Evolutionary conservation across 2,329 filamentous ascomycete genomes (phyloP), one percentile per base, ranked within the genome.

Genomic region (Mycocentrospora acerina): DNA sequence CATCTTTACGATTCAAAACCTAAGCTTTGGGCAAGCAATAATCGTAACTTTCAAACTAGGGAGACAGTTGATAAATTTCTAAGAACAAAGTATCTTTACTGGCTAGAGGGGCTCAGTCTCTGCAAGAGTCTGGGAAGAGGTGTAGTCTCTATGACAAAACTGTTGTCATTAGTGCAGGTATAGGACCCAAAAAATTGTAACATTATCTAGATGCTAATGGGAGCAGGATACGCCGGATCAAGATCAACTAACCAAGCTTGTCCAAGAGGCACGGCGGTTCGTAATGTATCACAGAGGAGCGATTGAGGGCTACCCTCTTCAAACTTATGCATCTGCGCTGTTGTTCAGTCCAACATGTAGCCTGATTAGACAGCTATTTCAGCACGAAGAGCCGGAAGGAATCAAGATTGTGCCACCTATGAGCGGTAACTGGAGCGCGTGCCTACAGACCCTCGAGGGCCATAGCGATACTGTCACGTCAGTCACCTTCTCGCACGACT

Each of bases 401-500:
- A 43, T 57, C 15, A 37, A 18, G 9, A 36, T 53, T 18, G 38
- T 28, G 35, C 47, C 44, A 26, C 29, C 19, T 25, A 43, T 52
- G 26, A 31, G 24, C 15, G 29, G 33, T 4, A 12, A 16, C 11
- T 51, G 41, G 47, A 38, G 44, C 10, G 31, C 33, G 13, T 41
- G 27, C 24, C 35, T 54, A 15, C 51, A 52, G 34, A 58, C 51
- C 26, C 51, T 63, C 31, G 40, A 58, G 34, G 51, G 46, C 29
- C 48, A 57, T 43, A 44, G 29, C 19, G 7, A 30, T 26, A 5
- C 1, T 7, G 50, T 59, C 29, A 35, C 0, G 3, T 47, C 40
- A 1, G 47, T 65, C 24, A 50, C 50, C 17, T 62, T 64, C 48
- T 60, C 55, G 11, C 42, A 38, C 22, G 42, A 51, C 34, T 48